Base-by-base conservation (phyloP, 108 stramenopile species). In the Skeletonema tropicum region DNA sequence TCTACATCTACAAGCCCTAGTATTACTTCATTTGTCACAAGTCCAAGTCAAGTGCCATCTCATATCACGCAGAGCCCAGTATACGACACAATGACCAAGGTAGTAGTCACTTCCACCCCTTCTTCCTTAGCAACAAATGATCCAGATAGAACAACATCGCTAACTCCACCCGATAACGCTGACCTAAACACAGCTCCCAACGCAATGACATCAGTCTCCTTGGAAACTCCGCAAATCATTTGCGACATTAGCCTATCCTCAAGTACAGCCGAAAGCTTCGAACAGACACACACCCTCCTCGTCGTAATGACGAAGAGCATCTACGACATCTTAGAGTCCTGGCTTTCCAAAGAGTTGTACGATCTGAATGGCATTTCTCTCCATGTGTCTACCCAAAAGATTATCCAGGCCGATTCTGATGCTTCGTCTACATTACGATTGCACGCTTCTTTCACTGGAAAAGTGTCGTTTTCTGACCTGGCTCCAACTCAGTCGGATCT, bases 221-320 rank as follows among this genome's bases (percentile, higher is more conserved):
- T 79, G 1, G 58, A 73, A 12, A 59, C 73, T 42, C 78, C 78
- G 0, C 42, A 36, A 38, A 79, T 79, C 4, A 73, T 79, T 30
- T 79, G 78, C 29, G 74, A 81, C 35, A 70, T 81, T 2, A 64
- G 73, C 15, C 41, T 75, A n/a, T 46, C 73, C 11, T 38, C 69
- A 0, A 46, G 30, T 38, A 31, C 75, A 23, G 38, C 46, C 15
- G 25, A 55, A 52, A 71, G 29, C n/a, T 60, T 81, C 19, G 68
- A 75, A 31, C 38, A 70, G 39, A 66, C 70, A 32, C 80, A 71
- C 57, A 15, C 66, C n/a, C 67, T 81, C 38, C 63, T 75, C n/a
- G 55, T 61, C 5, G 69, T 73, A 6, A 75, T 81, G 80, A 74
- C 80, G 0, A 59, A 66, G 23, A 71, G 46, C 1, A 74, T 81